Evolutionary conservation across 2,329 filamentous ascomycete genomes (phyloP).

Genomic region (Nemania sp.): DNA sequence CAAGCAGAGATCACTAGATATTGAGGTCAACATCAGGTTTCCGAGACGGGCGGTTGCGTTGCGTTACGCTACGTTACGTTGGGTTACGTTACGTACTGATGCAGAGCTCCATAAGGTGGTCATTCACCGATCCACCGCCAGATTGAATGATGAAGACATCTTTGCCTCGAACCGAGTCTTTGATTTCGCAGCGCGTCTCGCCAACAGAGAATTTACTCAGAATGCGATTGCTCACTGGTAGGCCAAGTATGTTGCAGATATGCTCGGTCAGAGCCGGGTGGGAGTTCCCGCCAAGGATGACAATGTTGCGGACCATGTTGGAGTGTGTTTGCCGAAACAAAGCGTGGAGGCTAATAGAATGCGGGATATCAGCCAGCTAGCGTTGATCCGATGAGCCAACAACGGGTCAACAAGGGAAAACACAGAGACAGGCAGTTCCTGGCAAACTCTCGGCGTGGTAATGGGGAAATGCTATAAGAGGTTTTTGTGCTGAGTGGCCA

Average conservation of each 20-base stretch:
- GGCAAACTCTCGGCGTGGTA: not conserved
- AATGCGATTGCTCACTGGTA: slow-evolving; percentile 85
- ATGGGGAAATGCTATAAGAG: not conserved
- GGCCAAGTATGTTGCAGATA: slow-evolving; percentile 88
- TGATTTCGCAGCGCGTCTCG: slow-evolving; percentile 94
- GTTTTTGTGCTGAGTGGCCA: slow-evolving; percentile 17
- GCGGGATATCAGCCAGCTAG: slow-evolving; percentile 5
- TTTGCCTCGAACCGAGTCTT: slow-evolving; percentile 96
- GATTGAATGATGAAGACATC: slow-evolving; percentile 99
- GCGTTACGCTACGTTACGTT: not conserved
- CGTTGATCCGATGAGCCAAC: slow-evolving; percentile 4
- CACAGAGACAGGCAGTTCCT: slow-evolving; percentile 2
- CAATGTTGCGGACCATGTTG: slow-evolving; percentile 92
- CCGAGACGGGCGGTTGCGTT: not conserved
- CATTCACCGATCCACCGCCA: slow-evolving; percentile 91
- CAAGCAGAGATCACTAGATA: slow-evolving; percentile 85
- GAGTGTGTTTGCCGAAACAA: slow-evolving; percentile 20
- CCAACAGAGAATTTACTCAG: slow-evolving; percentile 94
- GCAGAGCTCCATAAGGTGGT: slow-evolving; percentile 94
- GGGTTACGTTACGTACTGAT: slow-evolving; percentile 67
- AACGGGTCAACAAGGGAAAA: not conserved
- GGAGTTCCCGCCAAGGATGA: slow-evolving; percentile 92
- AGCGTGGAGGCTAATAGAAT: slow-evolving; percentile 6
- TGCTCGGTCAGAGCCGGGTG: slow-evolving; percentile 88
- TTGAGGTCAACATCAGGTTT: slow-evolving; percentile 36